These are phyloP conservation scores for Lodderomyces beijingensis DNA, from an alignment of 1,139 yeast species.

Conservation along the genomic window DNA sequence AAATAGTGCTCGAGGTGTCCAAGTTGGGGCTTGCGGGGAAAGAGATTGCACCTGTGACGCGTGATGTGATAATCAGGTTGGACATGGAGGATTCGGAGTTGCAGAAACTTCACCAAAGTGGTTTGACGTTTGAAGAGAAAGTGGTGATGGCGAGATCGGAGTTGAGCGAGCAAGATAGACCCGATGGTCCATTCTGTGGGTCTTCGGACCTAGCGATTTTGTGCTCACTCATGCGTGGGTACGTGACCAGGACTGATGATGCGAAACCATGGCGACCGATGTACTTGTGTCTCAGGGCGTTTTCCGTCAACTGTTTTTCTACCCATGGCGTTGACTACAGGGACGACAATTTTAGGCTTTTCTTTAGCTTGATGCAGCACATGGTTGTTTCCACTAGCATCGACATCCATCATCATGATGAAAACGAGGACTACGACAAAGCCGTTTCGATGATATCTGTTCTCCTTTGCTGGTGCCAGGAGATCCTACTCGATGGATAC, in stretches of 20 bases:
- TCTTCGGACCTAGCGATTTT: neutral
- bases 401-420: neutral
- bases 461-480: neutral
- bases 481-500: neutral
- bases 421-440: neutral
- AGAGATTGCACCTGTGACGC: neutral
- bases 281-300: too few species aligned
- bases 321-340: neutral
- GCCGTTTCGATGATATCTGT: neutral
- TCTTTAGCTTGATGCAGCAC: neutral
- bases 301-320: too few species aligned
- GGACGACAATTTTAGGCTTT: neutral
- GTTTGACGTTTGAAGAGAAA: conserved; percentile 1
- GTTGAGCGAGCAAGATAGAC: neutral
- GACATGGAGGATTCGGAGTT: neutral
- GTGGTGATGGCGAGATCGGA: neutral
- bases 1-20: conserved; percentile 24
- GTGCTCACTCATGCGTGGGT: too few species aligned
- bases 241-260: too few species aligned
- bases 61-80: neutral
- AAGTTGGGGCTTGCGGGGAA: conserved; percentile 10
- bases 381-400: neutral
- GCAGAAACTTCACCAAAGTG: neutral
- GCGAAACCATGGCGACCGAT: too few species aligned
- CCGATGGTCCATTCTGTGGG: neutral